Conservation (phyloP, 345 rosid genomes). For the Turnera subulata region DNA sequence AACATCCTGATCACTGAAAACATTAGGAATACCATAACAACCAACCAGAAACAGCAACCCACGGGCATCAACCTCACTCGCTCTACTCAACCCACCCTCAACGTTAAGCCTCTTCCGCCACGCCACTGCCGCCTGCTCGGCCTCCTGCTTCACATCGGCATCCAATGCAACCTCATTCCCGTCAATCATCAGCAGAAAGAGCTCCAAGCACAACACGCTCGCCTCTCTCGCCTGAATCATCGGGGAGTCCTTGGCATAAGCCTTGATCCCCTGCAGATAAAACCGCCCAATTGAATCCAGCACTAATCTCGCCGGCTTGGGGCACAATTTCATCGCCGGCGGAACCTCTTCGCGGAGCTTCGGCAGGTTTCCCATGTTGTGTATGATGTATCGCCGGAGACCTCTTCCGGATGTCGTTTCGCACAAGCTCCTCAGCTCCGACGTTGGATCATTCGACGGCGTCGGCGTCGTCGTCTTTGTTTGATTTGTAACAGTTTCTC, state of each 20-base stretch:
- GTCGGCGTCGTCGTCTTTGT: neutral
- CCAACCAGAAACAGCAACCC: slow-evolving; percentile 66
- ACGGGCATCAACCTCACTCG: slow-evolving; percentile 51
- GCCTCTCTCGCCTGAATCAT: slow-evolving; percentile 49
- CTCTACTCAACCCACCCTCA: slow-evolving; percentile 59
- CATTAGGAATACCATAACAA: slow-evolving; percentile 59
- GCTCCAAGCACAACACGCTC: slow-evolving; percentile 52
- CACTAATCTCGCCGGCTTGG: slow-evolving; percentile 59
- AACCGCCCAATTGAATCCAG: slow-evolving; percentile 69
- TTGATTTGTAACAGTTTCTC: slow-evolving; percentile 33
- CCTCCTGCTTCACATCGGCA: slow-evolving; percentile 33
- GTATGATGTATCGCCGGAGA: slow-evolving; percentile 45
- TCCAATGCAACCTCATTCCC: slow-evolving; percentile 4
- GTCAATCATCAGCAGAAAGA: slow-evolving; percentile 34
- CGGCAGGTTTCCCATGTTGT: slow-evolving; percentile 29
- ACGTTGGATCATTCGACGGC: neutral
- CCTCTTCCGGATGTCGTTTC: slow-evolving; percentile 45
- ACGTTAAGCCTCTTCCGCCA: slow-evolving; percentile 62
- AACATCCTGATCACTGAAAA: slow-evolving; percentile 45
- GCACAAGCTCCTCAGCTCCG: slow-evolving; percentile 39
- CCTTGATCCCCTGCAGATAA: slow-evolving; percentile 52
- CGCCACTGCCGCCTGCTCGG: slow-evolving; percentile 41
- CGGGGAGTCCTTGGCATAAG: slow-evolving; percentile 42
- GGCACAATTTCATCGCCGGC: slow-evolving; percentile 46
- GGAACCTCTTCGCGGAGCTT: slow-evolving; percentile 51